Conservation (phyloP, 257 asterid genomes). For the Lycium ferocissimum region DNA sequence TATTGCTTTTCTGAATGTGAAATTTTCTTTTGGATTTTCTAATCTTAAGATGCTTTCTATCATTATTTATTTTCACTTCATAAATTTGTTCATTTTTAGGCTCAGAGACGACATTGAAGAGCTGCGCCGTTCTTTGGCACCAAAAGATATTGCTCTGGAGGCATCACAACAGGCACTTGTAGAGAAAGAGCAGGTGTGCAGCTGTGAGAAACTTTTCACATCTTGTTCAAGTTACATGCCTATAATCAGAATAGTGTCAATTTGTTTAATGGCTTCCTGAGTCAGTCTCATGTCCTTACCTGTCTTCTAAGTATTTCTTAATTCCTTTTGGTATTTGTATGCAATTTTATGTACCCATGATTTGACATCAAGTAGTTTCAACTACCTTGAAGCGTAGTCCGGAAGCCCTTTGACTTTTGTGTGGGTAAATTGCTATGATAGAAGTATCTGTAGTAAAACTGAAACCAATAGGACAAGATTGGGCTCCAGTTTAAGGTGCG, state of each 20-base stretch:
- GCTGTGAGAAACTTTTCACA: not conserved
- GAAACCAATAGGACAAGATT: not conserved
- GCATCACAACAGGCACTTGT: slow-evolving; percentile 77
- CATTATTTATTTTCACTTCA: slow-evolving; percentile 34
- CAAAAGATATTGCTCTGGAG: slow-evolving; percentile 89
- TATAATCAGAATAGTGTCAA: not conserved
- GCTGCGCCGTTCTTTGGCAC: slow-evolving; percentile 73
- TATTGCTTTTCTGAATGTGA: not conserved
- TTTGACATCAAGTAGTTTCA: not conserved
- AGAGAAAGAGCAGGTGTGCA: slow-evolving; percentile 85
- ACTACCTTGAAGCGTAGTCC: not conserved
- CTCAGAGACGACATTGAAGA: slow-evolving; percentile 92
- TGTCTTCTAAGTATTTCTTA: slow-evolving; percentile 1
- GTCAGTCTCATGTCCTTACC: not conserved
- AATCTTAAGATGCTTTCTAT: not conserved
- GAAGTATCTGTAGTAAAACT: not conserved
- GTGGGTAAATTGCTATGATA: not conserved
- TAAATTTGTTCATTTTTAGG: slow-evolving; percentile 51
- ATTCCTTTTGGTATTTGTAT: slow-evolving; percentile 24
- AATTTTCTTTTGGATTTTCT: slow-evolving; percentile 15
- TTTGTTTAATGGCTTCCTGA: not conserved
- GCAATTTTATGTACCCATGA: not conserved
- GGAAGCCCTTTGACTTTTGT: not conserved
- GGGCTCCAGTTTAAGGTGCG: not conserved
- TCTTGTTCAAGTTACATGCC: slow-evolving; percentile 17